Evolutionary conservation across 371 early-diverging fungal genomes (phyloP).

Genomic region (Syncephalastrum racemosum): DNA sequence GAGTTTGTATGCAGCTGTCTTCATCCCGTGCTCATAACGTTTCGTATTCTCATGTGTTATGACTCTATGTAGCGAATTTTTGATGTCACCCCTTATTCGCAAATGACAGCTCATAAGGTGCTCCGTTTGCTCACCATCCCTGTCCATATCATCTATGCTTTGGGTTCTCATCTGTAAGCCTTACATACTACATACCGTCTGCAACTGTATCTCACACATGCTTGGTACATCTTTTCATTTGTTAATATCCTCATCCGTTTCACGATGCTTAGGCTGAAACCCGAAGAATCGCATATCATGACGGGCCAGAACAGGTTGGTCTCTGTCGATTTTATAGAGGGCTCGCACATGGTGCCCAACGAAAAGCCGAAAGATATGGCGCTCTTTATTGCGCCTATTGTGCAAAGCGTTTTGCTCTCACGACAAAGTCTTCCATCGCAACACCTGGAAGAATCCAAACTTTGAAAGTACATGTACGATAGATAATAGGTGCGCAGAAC

Average conservation of each 20-base stretch:
- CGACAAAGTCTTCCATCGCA: too few species aligned
- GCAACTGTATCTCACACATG: too few species aligned
- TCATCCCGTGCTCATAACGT: neutral
- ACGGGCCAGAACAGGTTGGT: constrained; percentile 7
- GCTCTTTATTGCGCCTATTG: too few species aligned
- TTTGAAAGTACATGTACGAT: too few species aligned
- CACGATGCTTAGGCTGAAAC: too few species aligned
- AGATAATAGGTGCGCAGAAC: too few species aligned
- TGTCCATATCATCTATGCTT: constrained; percentile 10
- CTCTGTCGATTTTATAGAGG: constrained; percentile 22
- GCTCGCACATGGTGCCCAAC: constrained; percentile 35
- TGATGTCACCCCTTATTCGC: constrained; percentile 1
- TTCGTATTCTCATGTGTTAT: neutral
- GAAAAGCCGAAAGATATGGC: constrained; percentile 17
- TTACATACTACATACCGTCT: too few species aligned
- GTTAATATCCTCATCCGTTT: too few species aligned
- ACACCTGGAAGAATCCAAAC: too few species aligned
- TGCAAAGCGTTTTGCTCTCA: too few species aligned
- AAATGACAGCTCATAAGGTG: constrained; percentile 2
- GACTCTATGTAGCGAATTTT: constrained; percentile 17
- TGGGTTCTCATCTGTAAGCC: constrained; percentile 9
- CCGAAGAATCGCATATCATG: too few species aligned
- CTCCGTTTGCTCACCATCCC: constrained; percentile 4
- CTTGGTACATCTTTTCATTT: too few species aligned
- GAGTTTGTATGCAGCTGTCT: constrained; percentile 28